phyloP scores from a whole-genome alignment of 768 basidiomycete genomes.

The Kwoniella sp. region DNA sequence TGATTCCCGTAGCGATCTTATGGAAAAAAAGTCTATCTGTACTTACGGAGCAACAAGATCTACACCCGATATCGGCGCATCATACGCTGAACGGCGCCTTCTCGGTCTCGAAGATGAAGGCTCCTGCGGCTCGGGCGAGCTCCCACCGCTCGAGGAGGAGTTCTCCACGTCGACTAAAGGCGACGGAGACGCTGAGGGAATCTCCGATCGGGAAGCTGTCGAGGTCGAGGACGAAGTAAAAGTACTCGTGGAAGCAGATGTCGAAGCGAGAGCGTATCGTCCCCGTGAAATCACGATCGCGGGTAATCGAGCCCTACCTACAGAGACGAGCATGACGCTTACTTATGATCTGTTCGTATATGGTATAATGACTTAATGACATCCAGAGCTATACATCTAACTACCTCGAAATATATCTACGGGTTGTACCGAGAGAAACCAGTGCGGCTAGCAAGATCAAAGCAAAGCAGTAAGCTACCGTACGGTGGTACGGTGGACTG shows the following conservation, averaged over 20 bases:
- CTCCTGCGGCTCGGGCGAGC: background rate
- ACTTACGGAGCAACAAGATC: slow-evolving; percentile 52
- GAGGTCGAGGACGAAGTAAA: background rate
- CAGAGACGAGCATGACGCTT: background rate
- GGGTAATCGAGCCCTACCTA: background rate
- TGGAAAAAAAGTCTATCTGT: too few species aligned
- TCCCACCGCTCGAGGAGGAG: background rate
- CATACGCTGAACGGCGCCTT: slow-evolving; percentile 3
- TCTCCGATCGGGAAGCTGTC: background rate
- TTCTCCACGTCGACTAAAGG: background rate
- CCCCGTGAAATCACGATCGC: background rate
- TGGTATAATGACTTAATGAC: too few species aligned
- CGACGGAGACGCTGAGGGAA: background rate
- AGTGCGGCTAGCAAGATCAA: too few species aligned
- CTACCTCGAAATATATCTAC: too few species aligned
- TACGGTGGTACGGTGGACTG: too few species aligned
- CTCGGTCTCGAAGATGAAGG: background rate
- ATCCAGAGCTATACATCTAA: too few species aligned
- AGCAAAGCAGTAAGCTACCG: too few species aligned
- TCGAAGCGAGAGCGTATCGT: slow-evolving; percentile 7
- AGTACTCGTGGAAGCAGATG: slow-evolving; percentile 10
- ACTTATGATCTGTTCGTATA: background rate
- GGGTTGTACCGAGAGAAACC: too few species aligned
- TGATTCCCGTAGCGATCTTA: too few species aligned
- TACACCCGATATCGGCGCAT: slow-evolving; percentile 14